Base-by-base conservation (phyloP, 192 early-diverging fungal genomes). In the Coemansia sp. region DNA sequence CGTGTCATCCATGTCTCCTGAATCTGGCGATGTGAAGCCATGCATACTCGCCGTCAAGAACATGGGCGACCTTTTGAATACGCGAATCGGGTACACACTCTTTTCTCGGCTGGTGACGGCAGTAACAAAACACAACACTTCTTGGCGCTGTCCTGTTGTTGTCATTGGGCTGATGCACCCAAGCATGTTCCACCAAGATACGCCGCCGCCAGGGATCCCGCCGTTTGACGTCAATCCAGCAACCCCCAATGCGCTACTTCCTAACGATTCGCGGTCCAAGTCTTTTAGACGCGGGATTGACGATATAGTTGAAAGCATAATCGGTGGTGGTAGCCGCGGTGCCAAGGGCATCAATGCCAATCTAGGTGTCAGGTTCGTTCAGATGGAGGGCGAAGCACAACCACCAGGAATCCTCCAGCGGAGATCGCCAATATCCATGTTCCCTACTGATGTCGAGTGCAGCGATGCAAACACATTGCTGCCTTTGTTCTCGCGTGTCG, bases 11-110 rank as follows among this genome's bases (percentile, higher is more conserved):
- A 72, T 69, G 6, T 21, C 43, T 20, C 14, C 52, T 2, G 76
- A 45, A 8, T 61, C 63, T 11, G 62, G 62, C 5, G 41, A 51
- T 1, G 60, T 64, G 30, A 67, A 70, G 20, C 80, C 80, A 8
- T 68, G 66, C 23, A 58, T 83, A 33, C 65, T 83, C 34, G 81
- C 52, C 1, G 34, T 83, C 38, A 83, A 83, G 68, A 76, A 83
- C 38, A 23, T 83, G 69, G 81, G 76, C 44, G 81, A 83, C 44
- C 60, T 83, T 51, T 46, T 83, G 36, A 83, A 83, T 62, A 83
- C 81, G 8, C 81, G 76, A 1, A 68, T 83, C 10, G 81, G 81
- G 1, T 83, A 83, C 56, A 83, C 81, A 20, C 63, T 78, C 48
- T 78, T 83, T 30, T 66, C 81, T 16, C 72, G 81, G 0, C 64